These are phyloP conservation scores for Daldinia bambusicola DNA, from an alignment of 495 filamentous ascomycete species.

Conservation along the genomic window DNA sequence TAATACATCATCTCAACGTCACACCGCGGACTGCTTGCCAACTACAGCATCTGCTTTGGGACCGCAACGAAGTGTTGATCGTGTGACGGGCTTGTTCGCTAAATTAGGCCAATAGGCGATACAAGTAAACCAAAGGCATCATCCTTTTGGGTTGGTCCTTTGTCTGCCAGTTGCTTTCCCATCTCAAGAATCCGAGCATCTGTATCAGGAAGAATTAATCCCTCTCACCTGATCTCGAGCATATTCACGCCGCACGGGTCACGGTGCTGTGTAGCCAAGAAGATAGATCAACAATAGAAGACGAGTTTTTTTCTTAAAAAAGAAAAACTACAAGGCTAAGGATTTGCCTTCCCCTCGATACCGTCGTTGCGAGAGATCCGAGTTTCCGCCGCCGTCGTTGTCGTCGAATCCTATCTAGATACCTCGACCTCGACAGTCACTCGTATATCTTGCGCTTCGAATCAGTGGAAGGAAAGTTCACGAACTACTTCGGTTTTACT, in stretches of 20 bases:
- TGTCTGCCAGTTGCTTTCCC: constrained; percentile 39
- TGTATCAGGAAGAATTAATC: constrained; percentile 15
- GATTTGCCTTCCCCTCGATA: constrained; percentile 33
- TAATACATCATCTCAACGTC: constrained; percentile 33
- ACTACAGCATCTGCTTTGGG: constrained; percentile 17
- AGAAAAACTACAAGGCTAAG: constrained; percentile 18
- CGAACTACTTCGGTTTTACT: constrained; percentile 24
- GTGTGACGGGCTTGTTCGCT: constrained; percentile 31
- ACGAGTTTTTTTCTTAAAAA: constrained; percentile 33
- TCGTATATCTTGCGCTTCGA: constrained; percentile 46
- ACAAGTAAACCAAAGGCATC: constrained; percentile 33
- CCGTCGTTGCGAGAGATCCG: constrained; percentile 45
- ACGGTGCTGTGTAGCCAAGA: constrained; percentile 49
- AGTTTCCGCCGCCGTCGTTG: constrained; percentile 39
- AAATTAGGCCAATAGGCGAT: constrained; percentile 30
- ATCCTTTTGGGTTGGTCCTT: constrained; percentile 35
- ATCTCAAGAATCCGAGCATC: constrained; percentile 44
- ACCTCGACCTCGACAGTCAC: constrained; percentile 45
- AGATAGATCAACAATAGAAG: constrained; percentile 49
- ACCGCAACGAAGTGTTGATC: constrained; percentile 3
- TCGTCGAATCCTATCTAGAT: constrained; percentile 43
- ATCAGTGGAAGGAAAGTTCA: constrained; percentile 33
- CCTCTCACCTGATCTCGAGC: constrained; percentile 14
- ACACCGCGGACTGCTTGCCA: constrained; percentile 1
- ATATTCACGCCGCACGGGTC: constrained; percentile 42